Evolutionary conservation across 2,329 filamentous ascomycete species (phyloP).

Genomic region (Fusarium sp.): DNA sequence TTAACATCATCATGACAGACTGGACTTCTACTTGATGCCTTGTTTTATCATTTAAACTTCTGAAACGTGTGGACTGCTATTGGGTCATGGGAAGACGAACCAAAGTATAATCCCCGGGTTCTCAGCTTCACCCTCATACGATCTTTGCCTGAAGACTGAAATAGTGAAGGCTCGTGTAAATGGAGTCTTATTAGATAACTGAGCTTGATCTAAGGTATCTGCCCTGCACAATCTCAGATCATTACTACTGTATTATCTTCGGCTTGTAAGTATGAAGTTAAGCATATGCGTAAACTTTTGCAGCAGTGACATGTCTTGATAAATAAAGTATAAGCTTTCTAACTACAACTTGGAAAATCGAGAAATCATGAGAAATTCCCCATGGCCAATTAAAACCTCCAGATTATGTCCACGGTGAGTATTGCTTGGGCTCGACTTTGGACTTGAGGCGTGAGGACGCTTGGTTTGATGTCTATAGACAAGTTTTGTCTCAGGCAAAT

Average conservation of each 20-base stretch:
- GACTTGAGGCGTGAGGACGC: neutral
- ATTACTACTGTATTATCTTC: neutral
- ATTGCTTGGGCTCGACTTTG: neutral
- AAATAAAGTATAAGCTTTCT: neutral
- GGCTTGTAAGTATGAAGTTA: neutral
- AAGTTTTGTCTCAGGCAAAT: neutral
- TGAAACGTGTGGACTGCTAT: neutral
- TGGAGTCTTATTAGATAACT: no score
- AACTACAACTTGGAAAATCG: fast-evolving
- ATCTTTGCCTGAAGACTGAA: no score
- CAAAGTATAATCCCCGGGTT: neutral
- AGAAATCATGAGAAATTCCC: fast-evolving
- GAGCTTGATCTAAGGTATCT: no score
- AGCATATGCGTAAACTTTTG: no score
- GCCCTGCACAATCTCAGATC: no score
- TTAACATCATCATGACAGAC: fast-evolving
- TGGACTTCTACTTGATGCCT: neutral
- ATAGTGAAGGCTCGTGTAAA: fast-evolving
- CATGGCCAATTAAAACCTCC: neutral
- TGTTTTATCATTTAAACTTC: neutral
- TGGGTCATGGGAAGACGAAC: neutral
- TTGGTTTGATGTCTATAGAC: neutral
- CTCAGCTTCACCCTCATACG: neutral
- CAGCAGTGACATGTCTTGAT: fast-evolving
- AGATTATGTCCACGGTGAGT: no score